Evolutionary conservation across 805 yeast species (phyloP).

Genomic region (Kluyveromyces siamensis): DNA sequence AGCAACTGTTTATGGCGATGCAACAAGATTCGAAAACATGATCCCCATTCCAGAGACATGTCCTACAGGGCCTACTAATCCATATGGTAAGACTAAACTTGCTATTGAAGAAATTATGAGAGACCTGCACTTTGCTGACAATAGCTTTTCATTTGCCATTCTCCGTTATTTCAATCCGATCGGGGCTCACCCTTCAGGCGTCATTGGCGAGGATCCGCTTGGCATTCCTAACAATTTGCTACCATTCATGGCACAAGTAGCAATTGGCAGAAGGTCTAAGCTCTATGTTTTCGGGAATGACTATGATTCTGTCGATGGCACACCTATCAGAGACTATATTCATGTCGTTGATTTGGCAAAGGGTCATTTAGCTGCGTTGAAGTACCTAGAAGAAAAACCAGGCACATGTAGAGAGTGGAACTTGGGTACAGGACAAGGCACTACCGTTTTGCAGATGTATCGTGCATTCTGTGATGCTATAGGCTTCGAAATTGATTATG

Average conservation of each 20-base stretch:
- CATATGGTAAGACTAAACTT: constrained; percentile 68
- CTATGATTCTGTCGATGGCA: constrained; percentile 65
- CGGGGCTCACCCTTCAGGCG: constrained; percentile 79
- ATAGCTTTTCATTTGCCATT: constrained; percentile 45
- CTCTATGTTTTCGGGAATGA: constrained; percentile 65
- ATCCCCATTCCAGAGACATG: constrained; percentile 74
- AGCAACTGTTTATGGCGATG: constrained; percentile 82
- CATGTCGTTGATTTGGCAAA: constrained; percentile 73
- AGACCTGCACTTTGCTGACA: constrained; percentile 42
- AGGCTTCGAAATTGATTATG: constrained; percentile 55
- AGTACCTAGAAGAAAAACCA: constrained; percentile 36
- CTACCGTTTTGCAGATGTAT: constrained; percentile 66
- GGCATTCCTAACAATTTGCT: constrained; percentile 71
- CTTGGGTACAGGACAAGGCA: constrained; percentile 74
- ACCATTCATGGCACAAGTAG: constrained; percentile 72
- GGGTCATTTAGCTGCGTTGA: constrained; percentile 68
- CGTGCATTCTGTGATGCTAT: constrained; percentile 56
- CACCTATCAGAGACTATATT: constrained; percentile 74
- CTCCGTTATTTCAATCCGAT: constrained; percentile 77
- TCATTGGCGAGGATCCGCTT: constrained; percentile 72
- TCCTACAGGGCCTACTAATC: constrained; percentile 66
- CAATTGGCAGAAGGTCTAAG: constrained; percentile 59
- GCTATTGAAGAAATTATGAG: constrained; percentile 53
- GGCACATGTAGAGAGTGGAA: constrained; percentile 74
- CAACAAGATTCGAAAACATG: constrained; percentile 59